Percentiles rank a stretch among this genome's conserved stretches.
phyloP scores from a whole-genome alignment of 2,329 filamentous ascomycete species.

The Exophiala xenobiotica region DNA sequence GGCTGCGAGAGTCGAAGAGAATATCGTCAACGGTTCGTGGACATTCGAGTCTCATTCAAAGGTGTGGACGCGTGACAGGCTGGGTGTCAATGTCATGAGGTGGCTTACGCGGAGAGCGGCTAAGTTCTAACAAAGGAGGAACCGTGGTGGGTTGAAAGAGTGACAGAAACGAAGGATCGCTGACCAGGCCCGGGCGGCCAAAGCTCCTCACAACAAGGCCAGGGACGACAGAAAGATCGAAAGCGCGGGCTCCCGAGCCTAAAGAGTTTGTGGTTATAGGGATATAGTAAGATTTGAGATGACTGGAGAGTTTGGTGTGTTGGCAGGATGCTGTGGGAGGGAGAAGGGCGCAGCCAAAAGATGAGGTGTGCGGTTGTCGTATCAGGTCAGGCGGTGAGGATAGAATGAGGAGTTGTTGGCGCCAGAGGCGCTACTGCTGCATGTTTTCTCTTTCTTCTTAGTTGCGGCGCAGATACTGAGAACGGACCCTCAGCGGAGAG shows the following conservation, averaged over 20 bases:
- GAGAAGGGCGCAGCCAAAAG: constrained; percentile 1
- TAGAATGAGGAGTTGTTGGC: constrained; percentile 2
- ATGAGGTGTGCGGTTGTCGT: constrained; percentile 1
- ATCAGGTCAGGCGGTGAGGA: not conserved
- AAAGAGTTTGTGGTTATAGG: constrained; percentile 7
- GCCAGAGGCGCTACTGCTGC: not conserved
- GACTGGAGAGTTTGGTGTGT: not conserved
- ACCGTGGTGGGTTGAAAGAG: constrained; percentile 16
- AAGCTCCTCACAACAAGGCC: constrained; percentile 6
- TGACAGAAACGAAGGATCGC: constrained; percentile 15
- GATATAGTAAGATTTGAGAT: constrained; percentile 4
- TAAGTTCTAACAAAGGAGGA: constrained; percentile 19
- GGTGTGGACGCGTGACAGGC: constrained; percentile 16
- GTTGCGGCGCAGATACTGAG: not conserved
- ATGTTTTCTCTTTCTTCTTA: not conserved
- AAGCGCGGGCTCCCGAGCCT: too few species aligned
- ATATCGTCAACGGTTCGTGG: constrained; percentile 1
- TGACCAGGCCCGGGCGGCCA: constrained; percentile 6
- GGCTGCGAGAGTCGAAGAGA: not conserved
- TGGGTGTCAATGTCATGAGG: constrained; percentile 15
- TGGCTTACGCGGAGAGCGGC: constrained; percentile 19
- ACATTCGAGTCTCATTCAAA: constrained; percentile 10
- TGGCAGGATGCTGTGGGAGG: not conserved
- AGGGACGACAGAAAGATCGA: constrained; percentile 2
- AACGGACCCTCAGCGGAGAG: not conserved